A percentile compares a stretch with the other conserved stretches of the same genome.
These are phyloP conservation scores for Camelina sativa DNA, from an alignment of 345 rosid species.

Conservation along the genomic window DNA sequence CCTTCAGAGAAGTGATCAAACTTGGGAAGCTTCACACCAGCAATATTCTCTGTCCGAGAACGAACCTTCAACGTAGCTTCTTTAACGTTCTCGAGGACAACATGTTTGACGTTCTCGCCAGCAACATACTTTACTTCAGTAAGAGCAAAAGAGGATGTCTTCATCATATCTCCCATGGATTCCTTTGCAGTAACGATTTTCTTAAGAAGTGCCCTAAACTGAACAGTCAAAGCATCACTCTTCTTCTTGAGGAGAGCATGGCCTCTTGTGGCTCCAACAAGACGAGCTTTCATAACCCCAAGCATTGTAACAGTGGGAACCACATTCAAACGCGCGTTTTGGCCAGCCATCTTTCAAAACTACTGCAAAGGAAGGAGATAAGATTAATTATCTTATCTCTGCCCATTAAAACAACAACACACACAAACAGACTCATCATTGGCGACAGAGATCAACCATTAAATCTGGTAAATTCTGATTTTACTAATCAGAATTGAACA, in stretches of 20 bases:
- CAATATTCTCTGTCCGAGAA: constrained; percentile 78
- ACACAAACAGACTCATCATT: not conserved
- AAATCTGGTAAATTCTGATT: not conserved
- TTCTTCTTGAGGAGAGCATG: constrained; percentile 96
- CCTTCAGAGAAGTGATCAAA: constrained; percentile 83
- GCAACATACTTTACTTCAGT: constrained; percentile 89
- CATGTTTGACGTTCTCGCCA: constrained; percentile 83
- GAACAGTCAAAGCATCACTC: constrained; percentile 95
- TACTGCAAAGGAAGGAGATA: not conserved
- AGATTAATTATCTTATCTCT: not conserved
- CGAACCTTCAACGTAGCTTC: constrained; percentile 83
- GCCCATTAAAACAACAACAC: constrained; percentile 4
- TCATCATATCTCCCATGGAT: constrained; percentile 92
- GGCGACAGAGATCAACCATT: not conserved
- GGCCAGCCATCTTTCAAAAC: constrained; percentile 71
- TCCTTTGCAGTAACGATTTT: constrained; percentile 81
- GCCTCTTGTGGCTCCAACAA: constrained; percentile 90
- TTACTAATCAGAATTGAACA: not conserved
- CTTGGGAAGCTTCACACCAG: constrained; percentile 92
- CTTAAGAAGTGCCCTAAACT: constrained; percentile 84
- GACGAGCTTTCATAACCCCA: constrained; percentile 78
- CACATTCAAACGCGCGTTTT: constrained; percentile 77
- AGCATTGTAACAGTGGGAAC: constrained; percentile 93
- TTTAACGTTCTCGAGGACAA: constrained; percentile 81
- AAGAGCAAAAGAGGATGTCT: constrained; percentile 76